Evolutionary conservation across 2,329 filamentous ascomycete genomes (phyloP).

Genomic region (Cadophora gregata): DNA sequence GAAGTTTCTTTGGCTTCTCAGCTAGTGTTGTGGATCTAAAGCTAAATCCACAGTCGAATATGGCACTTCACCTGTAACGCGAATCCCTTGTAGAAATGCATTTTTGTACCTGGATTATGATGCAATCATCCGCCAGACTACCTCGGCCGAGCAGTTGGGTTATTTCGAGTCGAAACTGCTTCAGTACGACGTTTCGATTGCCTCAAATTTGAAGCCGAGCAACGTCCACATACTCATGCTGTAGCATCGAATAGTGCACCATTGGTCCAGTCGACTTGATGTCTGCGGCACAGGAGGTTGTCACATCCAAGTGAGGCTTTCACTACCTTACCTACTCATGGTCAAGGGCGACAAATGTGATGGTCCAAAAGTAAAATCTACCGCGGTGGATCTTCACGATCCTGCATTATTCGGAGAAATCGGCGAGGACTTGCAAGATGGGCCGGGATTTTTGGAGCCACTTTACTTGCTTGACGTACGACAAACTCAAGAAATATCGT

Average conservation of each 20-base stretch:
- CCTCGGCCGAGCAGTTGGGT: background rate
- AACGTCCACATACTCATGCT: background rate
- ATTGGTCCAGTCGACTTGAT: background rate
- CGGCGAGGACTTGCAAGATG: conserved; percentile 1
- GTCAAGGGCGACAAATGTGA: background rate
- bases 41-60: background rate
- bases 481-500: background rate
- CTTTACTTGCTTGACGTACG: background rate
- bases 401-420: background rate
- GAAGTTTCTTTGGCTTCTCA: conserved; percentile 16
- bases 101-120: conserved; percentile 14
- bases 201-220: background rate
- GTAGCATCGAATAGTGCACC: background rate
- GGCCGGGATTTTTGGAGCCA: background rate
- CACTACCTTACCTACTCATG: conserved; percentile 1
- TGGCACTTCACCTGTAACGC: background rate
- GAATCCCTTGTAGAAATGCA: background rate
- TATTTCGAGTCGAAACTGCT: conserved; percentile 12
- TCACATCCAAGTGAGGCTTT: background rate
- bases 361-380: conserved; percentile 3
- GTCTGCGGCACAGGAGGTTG: background rate
- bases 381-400: conserved; percentile 9
- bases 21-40: conserved; percentile 3
- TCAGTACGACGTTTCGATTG: conserved; percentile 9
- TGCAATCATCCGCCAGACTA: conserved; percentile 17